phyloP scores from a whole-genome alignment of 1,139 yeast species.

The Yamadazyma aaseri region DNA sequence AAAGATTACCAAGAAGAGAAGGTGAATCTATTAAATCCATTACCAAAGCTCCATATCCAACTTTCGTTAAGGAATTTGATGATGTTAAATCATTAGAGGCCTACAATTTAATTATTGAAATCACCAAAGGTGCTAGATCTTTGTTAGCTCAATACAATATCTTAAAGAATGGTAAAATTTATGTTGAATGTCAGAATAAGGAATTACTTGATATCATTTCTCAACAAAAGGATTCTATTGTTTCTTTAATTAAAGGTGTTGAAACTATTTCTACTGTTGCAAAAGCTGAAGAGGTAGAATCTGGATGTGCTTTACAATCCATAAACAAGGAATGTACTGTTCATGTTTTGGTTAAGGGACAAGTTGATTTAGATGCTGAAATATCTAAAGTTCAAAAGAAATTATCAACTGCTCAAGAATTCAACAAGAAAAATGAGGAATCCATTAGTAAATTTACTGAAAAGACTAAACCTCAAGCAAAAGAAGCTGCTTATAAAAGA shows the following conservation, averaged over 20 bases:
- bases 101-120: conserved; percentile 80
- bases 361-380: conserved; percentile 88
- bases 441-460: conserved; percentile 71
- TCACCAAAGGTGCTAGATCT: conserved; percentile 91
- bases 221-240: conserved; percentile 79
- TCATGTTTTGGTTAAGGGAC: conserved; percentile 90
- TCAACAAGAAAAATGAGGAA: conserved; percentile 37
- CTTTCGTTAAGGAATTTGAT: conserved; percentile 56
- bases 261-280: conserved; percentile 65
- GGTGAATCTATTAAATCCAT: conserved; percentile 71
- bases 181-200: conserved; percentile 63
- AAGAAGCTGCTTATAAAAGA: conserved; percentile 70
- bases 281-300: conserved; percentile 58
- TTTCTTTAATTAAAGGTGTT: conserved; percentile 89
- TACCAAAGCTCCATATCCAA: conserved; percentile 78
- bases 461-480: conserved; percentile 82
- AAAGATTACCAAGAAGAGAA: conserved; percentile 88
- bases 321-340: conserved; percentile 81
- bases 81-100: conserved; percentile 65
- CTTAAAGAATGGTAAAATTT: conserved; percentile 82
- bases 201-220: conserved; percentile 52
- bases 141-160: conserved; percentile 86
- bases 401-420: conserved; percentile 60
- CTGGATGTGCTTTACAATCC: conserved; percentile 85
- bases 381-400: conserved; percentile 79